Conservation (phyloP, 177 flowering plant species). For the Vitis hybrid region DNA sequence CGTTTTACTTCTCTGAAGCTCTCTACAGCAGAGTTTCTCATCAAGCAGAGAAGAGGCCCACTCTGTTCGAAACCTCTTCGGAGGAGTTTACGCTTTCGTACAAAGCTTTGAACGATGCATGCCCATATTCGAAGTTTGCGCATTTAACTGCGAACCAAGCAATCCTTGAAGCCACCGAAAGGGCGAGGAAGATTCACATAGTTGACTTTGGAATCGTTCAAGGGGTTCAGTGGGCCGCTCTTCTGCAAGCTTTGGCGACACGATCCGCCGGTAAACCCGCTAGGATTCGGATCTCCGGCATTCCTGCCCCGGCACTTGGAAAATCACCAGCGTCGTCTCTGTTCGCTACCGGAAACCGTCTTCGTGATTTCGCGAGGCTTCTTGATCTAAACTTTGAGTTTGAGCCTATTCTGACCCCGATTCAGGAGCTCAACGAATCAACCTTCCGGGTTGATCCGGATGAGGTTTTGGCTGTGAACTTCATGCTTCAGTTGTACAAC, state of each 20-base stretch:
- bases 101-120: constrained; percentile 84
- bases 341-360: constrained; percentile 72
- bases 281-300: constrained; percentile 72
- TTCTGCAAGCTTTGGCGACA: constrained; percentile 83
- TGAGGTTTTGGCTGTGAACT: constrained; percentile 75
- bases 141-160: constrained; percentile 96
- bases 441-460: constrained; percentile 57
- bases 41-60: constrained; percentile 14
- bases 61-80: constrained; percentile 26
- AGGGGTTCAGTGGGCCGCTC: constrained; percentile 93
- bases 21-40: constrained; percentile 37
- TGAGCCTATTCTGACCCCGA: constrained; percentile 59
- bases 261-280: constrained; percentile 72
- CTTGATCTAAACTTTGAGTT: constrained; percentile 78
- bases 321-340: constrained; percentile 47
- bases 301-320: constrained; percentile 75
- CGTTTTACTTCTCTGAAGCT: constrained; percentile 69
- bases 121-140: constrained; percentile 86
- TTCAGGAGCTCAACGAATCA: constrained; percentile 50
- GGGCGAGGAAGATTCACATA: constrained; percentile 67
- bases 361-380: constrained; percentile 67
- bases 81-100: constrained; percentile 72
- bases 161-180: constrained; percentile 79
- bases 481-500: constrained; percentile 85
- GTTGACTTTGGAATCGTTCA: constrained; percentile 91